Evolutionary conservation across 108 stramenopile species (phyloP), one percentile per base, ranked within the genome.

Genomic region (Skeletonema tropicum): DNA sequence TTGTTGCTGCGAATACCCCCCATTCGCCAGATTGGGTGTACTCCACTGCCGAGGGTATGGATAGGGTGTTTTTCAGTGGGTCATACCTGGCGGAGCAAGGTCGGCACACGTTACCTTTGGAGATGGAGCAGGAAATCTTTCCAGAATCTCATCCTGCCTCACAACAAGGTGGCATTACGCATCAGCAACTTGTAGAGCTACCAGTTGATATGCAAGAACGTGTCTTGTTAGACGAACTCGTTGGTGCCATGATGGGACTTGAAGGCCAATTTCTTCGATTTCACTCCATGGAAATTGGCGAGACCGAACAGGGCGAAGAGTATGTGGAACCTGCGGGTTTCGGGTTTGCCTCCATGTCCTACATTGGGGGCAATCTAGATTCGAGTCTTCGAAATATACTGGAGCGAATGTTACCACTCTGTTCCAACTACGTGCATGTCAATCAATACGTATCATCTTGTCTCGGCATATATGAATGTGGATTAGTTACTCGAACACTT

Each of bases 401-500:
- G 25, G 70, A 83, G 17, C 61, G 76, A 60, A 79, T 97, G 23
- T 84, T 96, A 46, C 94, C 94, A 12, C 74, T 95, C 23, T 81
- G 89, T 11, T 86, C 89, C 14, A 75, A 85, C 42, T 96, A 82
- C 63, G 76, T 91, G 2, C 62, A 71, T 26, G 90, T 97, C 9
- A 81, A 85, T 32, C 64, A 85, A 25, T 98, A 97, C 70, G 70
- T 96, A 5, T 60, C 67, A 8, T 66, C 80, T 23, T 82, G 83
- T 23, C 70, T 83, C 33, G 75, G 83, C 23, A 69, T 85, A 29
- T 94, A 94, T 65, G 95, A 95, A 73, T 94, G 89, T 68, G 97
- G 97, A 9, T 70, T 76, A 23, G 88, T 96, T 25, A 89, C 93
- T 60, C 97, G 96, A 64, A 89, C 95, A 1, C 86, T 98, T 19